Evolutionary conservation across 2,329 filamentous ascomycete genomes (phyloP), one percentile per base, ranked within the genome.

Genomic region (Lachnellula hyalina): DNA sequence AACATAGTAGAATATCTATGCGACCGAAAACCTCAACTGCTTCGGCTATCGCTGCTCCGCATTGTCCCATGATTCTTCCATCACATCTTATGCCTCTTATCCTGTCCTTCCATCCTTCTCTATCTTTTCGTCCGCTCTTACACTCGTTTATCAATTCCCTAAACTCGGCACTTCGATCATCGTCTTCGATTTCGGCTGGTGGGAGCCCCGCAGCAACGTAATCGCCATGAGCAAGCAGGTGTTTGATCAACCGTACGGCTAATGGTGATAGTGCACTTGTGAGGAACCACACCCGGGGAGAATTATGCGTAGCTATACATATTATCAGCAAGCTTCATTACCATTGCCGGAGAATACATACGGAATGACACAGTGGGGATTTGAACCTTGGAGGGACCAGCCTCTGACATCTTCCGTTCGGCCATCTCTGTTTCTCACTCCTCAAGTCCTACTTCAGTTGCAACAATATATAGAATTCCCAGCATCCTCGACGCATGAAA

Each of bases 1-100:
- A 95, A 71, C 90, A 96, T 40, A 97, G 79, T 57, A 97, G 71
- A 54, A 97, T 92, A 72, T 99, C 94, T 52, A 97, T 85, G 41
- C 86, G 82, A 8, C 90, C 90, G 74, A 96, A 97, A 0, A 85
- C 80, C 62, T 87, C 82, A 17, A 96, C 83, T 23, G 91, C 89
- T 71, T 96, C 89, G 41, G 93, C 92, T 51, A 97, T 80, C 34
- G 91, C 90, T 50, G 90, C 87, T n/a, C 65, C 64, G 38, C 65
- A 68, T 56, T 68, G 66, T 46, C 63, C 64, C 63, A 68, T 68
- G 15, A 67, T 61, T 62, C 80, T 77, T 9, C 81, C 82, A 72
- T 86, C 83, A 64, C 83, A 85, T 55, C 80, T 77, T 61, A 86
- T 85, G 51, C 79, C 80, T 41, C 82, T 76, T 61, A 96, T 83